Evolutionary conservation across 345 rosid genomes (phyloP), one percentile per base, ranked within the genome.

Genomic region (Populus deltoides): DNA sequence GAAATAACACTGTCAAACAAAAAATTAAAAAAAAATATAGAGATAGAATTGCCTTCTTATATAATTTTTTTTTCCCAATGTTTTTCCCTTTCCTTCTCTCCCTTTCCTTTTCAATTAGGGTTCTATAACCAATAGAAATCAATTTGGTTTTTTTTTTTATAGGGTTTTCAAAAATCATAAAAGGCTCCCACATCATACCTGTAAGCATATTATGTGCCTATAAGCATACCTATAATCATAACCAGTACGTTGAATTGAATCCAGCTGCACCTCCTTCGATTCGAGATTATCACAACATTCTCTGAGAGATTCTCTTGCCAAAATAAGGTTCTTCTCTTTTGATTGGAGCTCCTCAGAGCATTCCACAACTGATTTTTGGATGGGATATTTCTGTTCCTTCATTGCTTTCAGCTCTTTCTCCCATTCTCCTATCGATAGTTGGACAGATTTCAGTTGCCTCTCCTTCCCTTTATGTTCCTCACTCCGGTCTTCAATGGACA

Each of bases 201-300:
- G 53, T 47, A 47, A 15, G 53, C 35, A 33, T 33, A 33, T 33
- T 33, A 33, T 33, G 5, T 33, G 35, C 3, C 53, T 15, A 13
- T 47, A 15, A 15, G 53, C 53, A 47, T 47, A 47, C 18, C 18
- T 41, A 41, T 41, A 41, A 41, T 25, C 31, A 27, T 11, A 66
- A 31, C 8, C 8, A 12, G 36, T 66, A 4, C 8, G 29, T 22
- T 66, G 27, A 13, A 66, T 27, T 1, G 75, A 72, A 20, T 81
- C 73, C 33, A 83, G 45, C 75, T 78, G 74, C 22, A 65, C 73
- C 75, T 77, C 69, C 29, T 73, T 81, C 51, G 20, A 77, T 69
- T 73, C 24, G n/a, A 83, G 7, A 36, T 78, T 51, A 24, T 36
- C 38, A 12, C 7, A 33, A 72, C 77, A 62, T 66, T 76, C 68